Percentiles rank a stretch among this genome's conserved stretches.
phyloP scores from a whole-genome alignment of 163 green algal genomes.

The Scenedesmus sp. region DNA sequence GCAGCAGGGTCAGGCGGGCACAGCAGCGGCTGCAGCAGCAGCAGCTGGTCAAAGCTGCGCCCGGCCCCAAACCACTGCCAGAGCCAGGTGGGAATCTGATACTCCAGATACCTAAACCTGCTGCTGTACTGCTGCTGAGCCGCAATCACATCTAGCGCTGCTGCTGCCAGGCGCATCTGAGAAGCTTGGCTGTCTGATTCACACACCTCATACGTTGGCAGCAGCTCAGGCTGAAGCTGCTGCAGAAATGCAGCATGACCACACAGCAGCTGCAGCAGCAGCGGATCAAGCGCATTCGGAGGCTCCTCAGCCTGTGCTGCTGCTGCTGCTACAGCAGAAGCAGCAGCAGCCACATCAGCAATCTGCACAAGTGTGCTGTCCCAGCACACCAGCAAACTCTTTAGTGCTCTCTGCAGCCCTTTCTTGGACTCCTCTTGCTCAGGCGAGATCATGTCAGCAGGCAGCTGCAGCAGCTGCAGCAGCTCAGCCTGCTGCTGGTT shows the following conservation, averaged over 20 bases:
- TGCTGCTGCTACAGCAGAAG: slow-evolving; percentile 1
- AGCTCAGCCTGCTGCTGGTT: slow-evolving; percentile 7
- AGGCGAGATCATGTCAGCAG: not conserved
- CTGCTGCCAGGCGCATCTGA: slow-evolving; percentile 11
- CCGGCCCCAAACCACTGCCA: slow-evolving; percentile 36
- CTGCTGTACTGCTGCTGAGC: slow-evolving; percentile 36
- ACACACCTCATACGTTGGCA: not conserved
- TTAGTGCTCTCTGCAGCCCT: not conserved
- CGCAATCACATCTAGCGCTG: slow-evolving; percentile 22
- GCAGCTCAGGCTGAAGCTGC: not conserved
- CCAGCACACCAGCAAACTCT: not conserved
- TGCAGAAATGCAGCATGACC: slow-evolving; percentile 19
- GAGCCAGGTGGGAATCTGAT: not conserved
- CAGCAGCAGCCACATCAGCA: slow-evolving; percentile 10
- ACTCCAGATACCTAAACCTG: slow-evolving; percentile 16
- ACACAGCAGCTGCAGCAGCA: slow-evolving; percentile 27
- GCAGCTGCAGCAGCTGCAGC: not conserved
- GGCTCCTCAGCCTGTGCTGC: slow-evolving; percentile 19
- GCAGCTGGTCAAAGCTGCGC: slow-evolving; percentile 17
- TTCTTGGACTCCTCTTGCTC: not conserved
- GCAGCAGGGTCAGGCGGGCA: not conserved
- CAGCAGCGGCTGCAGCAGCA: slow-evolving; percentile 36
- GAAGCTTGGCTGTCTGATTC: not conserved
- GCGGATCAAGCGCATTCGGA: not conserved
- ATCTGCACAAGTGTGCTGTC: not conserved